phyloP scores from a whole-genome alignment of 148 eudicot genomes.

The Rhododendron mucronatum region DNA sequence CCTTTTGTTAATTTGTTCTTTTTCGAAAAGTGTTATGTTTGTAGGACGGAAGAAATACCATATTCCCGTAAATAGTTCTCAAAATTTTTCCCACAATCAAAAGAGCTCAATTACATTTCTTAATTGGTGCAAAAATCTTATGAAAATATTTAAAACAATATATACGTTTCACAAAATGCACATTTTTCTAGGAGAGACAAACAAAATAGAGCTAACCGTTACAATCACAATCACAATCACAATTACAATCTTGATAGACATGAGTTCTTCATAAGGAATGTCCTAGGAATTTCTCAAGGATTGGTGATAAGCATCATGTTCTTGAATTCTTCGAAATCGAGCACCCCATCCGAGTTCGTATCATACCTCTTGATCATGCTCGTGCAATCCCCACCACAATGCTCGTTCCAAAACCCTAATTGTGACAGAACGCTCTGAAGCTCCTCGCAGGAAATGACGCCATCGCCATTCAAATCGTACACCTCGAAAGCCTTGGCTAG shows the following conservation, averaged over 20 bases:
- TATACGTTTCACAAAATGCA: too few species aligned
- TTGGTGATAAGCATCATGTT: slow-evolving; percentile 45
- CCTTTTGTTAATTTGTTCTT: too few species aligned
- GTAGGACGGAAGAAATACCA: too few species aligned
- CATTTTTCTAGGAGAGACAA: too few species aligned
- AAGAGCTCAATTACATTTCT: too few species aligned
- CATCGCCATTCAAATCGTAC: slow-evolving; percentile 40
- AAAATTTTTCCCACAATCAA: too few species aligned
- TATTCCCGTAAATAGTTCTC: too few species aligned
- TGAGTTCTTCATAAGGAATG: neutral
- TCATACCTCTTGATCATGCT: slow-evolving; percentile 50
- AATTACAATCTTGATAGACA: neutral
- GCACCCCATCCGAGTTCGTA: slow-evolving; percentile 56
- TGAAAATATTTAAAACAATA: too few species aligned
- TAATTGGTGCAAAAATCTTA: too few species aligned
- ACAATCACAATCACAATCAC: neutral
- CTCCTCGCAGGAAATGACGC: slow-evolving; percentile 55
- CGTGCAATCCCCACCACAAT: slow-evolving; percentile 30
- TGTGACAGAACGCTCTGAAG: slow-evolving; percentile 41
- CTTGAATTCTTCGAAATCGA: slow-evolving; percentile 75
- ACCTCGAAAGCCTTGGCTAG: slow-evolving; percentile 40
- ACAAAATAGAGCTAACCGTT: neutral
- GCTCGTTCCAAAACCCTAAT: slow-evolving; percentile 44
- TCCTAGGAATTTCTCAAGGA: neutral
- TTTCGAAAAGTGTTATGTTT: too few species aligned